Evolutionary conservation across 73 alveolate species (phyloP), one percentile per base, ranked within the genome.

Genomic region (Paramecium sexaurelia): DNA sequence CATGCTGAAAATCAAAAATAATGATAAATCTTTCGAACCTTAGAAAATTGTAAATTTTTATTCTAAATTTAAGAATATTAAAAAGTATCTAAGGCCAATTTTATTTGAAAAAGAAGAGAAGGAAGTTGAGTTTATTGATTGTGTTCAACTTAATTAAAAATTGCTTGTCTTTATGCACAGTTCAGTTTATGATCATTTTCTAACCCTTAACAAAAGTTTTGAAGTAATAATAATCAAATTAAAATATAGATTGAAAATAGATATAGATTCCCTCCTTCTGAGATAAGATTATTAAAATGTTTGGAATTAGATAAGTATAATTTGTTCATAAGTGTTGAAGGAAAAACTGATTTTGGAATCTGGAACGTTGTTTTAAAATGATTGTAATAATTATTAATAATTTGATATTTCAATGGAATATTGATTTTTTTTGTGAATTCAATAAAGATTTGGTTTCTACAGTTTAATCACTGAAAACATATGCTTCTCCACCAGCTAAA

Each of bases 401-500:
- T 26, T 56, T 13, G 19, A 61, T 61, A 61, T 61, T 26, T 61
- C 83, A 61, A 61, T 61, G 83, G 83, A 61, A 61, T 61, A 61
- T 61, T 8, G 83, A 61, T 61, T 61, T 61, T 45, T 61, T 61
- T 61, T 61, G 17, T 27, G 83, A 61, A 61, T 32, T 61, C 24
- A 61, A 61, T 0, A 61, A 29, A 26, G 83, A 61, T 26, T 61
- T 29, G 8, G 83, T 32, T 61, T 61, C 83, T 13, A 61, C 83
- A 26, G 43, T 32, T 61, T 61, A 61, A 6, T 61, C 83, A 10
- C 83, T 61, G 13, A 61, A 61, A 29, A 61, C 83, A 61, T 61
- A 61, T 6, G 90, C 90, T 78, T 78, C 90, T 7, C 90, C 90
- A 40, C 90, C 90, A 78, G 61, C 90, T 78, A 41, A 61, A 15